Conservation (phyloP, 192 early-diverging fungal genomes). For the Ambispora gerdemannii region DNA sequence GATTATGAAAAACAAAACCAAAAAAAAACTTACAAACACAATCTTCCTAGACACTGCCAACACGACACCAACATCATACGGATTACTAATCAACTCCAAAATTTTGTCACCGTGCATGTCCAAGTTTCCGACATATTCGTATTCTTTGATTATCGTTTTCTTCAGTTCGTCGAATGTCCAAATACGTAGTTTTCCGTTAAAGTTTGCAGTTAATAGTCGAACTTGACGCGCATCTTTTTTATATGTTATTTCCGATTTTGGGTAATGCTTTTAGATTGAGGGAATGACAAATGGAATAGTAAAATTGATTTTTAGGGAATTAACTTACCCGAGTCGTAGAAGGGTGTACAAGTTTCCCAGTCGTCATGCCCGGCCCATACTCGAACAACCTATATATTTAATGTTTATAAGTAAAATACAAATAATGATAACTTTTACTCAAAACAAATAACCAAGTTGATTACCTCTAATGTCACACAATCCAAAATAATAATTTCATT, state of each 20-base stretch:
- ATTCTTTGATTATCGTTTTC: conserved; percentile 44
- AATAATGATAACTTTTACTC: neutral
- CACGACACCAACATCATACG: conserved; percentile 32
- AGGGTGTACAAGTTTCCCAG: conserved; percentile 52
- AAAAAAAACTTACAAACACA: conserved; percentile 30
- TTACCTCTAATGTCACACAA: conserved; percentile 46
- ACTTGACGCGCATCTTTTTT: conserved; percentile 37
- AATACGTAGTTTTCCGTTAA: conserved; percentile 46
- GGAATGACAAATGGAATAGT: neutral
- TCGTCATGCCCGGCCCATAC: conserved; percentile 58
- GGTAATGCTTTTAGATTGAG: neutral
- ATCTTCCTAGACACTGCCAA: conserved; percentile 35
- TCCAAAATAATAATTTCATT: conserved; percentile 54
- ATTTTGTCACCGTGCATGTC: conserved; percentile 28
- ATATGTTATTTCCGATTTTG: neutral
- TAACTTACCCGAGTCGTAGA: conserved; percentile 47
- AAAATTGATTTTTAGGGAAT: conserved; percentile 1
- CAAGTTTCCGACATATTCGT: conserved; percentile 28
- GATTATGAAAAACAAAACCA: neutral
- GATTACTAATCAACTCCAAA: conserved; percentile 29
- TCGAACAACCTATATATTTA: conserved; percentile 41
- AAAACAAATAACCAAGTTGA: neutral
- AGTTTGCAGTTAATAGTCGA: conserved; percentile 45
- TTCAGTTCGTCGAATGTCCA: conserved; percentile 53
- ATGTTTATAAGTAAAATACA: neutral